These are phyloP conservation scores for Platanus orientalis DNA, from an alignment of 164 flowering plant species.

Conservation along the genomic window DNA sequence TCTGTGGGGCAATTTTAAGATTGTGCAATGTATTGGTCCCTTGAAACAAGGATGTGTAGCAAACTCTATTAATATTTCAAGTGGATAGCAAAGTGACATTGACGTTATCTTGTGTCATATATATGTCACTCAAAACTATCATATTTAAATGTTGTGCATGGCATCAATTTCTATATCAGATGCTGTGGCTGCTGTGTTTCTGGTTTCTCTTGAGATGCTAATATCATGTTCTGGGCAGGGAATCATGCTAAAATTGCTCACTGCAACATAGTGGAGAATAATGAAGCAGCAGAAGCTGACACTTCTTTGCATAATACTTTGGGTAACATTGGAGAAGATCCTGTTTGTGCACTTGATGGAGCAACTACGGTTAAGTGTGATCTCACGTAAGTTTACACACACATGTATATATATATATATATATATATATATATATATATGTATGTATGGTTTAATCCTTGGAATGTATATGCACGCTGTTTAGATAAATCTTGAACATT, in stretches of 20 bases:
- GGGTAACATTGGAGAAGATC: slow-evolving; percentile 17
- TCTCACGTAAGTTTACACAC: slow-evolving; percentile 28
- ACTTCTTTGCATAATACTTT: slow-evolving; percentile 10
- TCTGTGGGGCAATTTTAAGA: too few species aligned
- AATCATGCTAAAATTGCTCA: slow-evolving; percentile 15
- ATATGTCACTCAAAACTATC: too few species aligned
- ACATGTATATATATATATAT: too few species aligned
- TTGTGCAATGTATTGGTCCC: too few species aligned
- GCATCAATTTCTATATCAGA: not conserved
- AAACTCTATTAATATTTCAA: too few species aligned
- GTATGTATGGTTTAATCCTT: slow-evolving; percentile 1
- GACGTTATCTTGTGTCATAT: too few species aligned
- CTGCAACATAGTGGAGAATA: slow-evolving; percentile 13
- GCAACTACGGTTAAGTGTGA: slow-evolving; percentile 8
- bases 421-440: too few species aligned
- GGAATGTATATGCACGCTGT: not conserved
- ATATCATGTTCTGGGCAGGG: slow-evolving; percentile 19
- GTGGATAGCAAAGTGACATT: too few species aligned
- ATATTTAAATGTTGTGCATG: too few species aligned
- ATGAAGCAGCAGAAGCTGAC: slow-evolving; percentile 16
- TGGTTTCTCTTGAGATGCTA: slow-evolving; percentile 4
- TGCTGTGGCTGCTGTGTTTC: not conserved
- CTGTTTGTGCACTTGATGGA: slow-evolving; percentile 12
- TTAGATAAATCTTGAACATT: not conserved
- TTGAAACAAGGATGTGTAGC: too few species aligned